Evolutionary conservation across 306 rosid genomes (phyloP).

Genomic region (Cajanus cajan): DNA sequence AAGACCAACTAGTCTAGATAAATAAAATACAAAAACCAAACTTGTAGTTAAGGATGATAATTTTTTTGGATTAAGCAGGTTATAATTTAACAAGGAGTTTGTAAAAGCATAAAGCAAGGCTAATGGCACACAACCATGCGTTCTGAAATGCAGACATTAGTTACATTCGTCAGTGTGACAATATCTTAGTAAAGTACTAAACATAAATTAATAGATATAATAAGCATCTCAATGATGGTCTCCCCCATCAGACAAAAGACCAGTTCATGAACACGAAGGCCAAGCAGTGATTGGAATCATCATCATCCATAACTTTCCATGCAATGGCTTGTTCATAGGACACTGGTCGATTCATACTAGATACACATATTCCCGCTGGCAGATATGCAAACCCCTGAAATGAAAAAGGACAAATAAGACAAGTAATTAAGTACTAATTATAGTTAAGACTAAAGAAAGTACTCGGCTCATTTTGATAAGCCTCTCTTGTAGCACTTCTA

Average conservation of each 20-base stretch:
- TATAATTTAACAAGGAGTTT: background rate
- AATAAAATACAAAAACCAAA: background rate
- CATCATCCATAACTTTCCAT: conserved; percentile 77
- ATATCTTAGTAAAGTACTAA: conserved; percentile 13
- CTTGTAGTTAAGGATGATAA: background rate
- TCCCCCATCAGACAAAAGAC: conserved; percentile 63
- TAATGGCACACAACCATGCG: background rate
- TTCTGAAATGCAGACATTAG: conserved; percentile 33
- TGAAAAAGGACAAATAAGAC: background rate
- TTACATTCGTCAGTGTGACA: background rate
- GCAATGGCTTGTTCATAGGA: conserved; percentile 76
- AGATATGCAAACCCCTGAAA: conserved; percentile 75
- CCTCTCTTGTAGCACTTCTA: no score
- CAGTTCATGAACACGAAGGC: conserved; percentile 86
- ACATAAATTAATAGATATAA: conserved; percentile 9
- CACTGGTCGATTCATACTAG: conserved; percentile 79
- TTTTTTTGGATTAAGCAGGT: background rate
- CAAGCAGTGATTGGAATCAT: conserved; percentile 77
- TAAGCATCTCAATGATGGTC: background rate
- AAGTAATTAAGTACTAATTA: background rate
- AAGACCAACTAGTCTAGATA: background rate
- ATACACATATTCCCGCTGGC: conserved; percentile 71
- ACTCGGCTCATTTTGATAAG: no score
- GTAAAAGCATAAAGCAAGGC: background rate
- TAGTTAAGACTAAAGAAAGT: background rate